These are phyloP conservation scores for Talaromyces sp. DNA, from an alignment of 2,329 filamentous ascomycete genomes.

Conservation along the genomic window DNA sequence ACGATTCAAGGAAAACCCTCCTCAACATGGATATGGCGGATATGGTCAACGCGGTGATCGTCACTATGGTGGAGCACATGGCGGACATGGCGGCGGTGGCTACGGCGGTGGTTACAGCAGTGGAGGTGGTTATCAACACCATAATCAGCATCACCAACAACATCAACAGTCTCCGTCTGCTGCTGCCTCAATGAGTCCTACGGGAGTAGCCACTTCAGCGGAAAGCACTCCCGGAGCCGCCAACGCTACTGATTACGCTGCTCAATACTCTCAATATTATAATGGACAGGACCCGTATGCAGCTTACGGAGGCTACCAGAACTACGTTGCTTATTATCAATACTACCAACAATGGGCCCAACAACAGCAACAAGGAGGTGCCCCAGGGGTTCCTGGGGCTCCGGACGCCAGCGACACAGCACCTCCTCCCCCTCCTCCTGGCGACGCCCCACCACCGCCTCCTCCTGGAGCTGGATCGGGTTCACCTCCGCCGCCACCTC, in stretches of 20 bases:
- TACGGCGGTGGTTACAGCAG: constrained; percentile 7
- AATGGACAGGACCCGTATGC: constrained; percentile 71
- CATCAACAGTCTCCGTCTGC: constrained; percentile 39
- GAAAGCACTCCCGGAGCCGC: constrained; percentile 23
- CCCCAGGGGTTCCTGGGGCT: constrained; percentile 36
- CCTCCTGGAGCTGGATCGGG: constrained; percentile 55
- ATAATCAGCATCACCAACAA: constrained; percentile 32
- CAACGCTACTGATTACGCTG: constrained; percentile 61
- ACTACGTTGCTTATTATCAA: constrained; percentile 58
- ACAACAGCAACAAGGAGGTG: constrained; percentile 43
- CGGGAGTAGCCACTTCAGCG: constrained; percentile 40
- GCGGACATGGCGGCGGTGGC: constrained; percentile 21
- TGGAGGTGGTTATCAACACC: constrained; percentile 26
- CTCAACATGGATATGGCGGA: constrained; percentile 57
- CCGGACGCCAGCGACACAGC: constrained; percentile 40
- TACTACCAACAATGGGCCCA: constrained; percentile 65
- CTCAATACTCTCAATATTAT: constrained; percentile 82
- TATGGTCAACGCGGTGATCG: constrained; percentile 52
- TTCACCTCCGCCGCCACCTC: constrained; percentile 56
- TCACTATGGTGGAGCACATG: constrained; percentile 32
- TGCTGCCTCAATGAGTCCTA: constrained; percentile 38
- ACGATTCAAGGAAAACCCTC: constrained; percentile 78
- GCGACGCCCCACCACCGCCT: constrained; percentile 45
- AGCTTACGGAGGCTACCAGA: constrained; percentile 81
- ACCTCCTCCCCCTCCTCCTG: constrained; percentile 28